Evolutionary conservation across 352 stramenopile species (phyloP).

Genomic region (Phytophthora lateralis): DNA sequence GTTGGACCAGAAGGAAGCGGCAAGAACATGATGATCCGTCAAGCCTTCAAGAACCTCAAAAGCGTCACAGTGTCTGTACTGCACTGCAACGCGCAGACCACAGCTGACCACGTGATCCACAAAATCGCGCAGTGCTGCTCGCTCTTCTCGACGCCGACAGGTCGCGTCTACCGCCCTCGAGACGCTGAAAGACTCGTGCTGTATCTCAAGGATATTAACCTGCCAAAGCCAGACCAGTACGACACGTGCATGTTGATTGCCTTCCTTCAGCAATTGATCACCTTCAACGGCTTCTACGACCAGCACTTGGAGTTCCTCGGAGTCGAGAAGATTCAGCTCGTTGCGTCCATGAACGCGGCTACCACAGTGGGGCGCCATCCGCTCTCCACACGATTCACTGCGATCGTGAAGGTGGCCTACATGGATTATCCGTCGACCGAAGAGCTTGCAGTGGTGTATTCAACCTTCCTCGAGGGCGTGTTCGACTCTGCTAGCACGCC

Average conservation of each 20-base stretch:
- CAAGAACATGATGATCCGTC: constrained; percentile 95
- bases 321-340: constrained; percentile 94
- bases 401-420: constrained; percentile 92
- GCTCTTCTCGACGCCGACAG: constrained; percentile 91
- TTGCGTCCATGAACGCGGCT: constrained; percentile 94
- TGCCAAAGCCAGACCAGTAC: constrained; percentile 95
- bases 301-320: constrained; percentile 93
- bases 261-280: constrained; percentile 96
- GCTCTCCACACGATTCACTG: constrained; percentile 94
- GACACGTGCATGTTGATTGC: constrained; percentile 96
- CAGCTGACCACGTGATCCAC: constrained; percentile 93
- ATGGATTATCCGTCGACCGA: constrained; percentile 93
- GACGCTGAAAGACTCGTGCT: constrained; percentile 93
- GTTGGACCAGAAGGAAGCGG: constrained; percentile 94
- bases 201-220: constrained; percentile 97
- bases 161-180: constrained; percentile 92
- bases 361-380: constrained; percentile 93
- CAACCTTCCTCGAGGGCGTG: constrained; percentile 85
- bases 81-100: constrained; percentile 95
- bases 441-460: constrained; percentile 92
- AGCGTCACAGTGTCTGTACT: constrained; percentile 84
- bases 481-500: constrained; percentile 51
- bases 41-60: constrained; percentile 87
- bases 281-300: constrained; percentile 97
- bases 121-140: constrained; percentile 95